These are phyloP conservation scores for Lachancea mirantina DNA, from an alignment of 805 yeast genomes.

Conservation along the genomic window DNA sequence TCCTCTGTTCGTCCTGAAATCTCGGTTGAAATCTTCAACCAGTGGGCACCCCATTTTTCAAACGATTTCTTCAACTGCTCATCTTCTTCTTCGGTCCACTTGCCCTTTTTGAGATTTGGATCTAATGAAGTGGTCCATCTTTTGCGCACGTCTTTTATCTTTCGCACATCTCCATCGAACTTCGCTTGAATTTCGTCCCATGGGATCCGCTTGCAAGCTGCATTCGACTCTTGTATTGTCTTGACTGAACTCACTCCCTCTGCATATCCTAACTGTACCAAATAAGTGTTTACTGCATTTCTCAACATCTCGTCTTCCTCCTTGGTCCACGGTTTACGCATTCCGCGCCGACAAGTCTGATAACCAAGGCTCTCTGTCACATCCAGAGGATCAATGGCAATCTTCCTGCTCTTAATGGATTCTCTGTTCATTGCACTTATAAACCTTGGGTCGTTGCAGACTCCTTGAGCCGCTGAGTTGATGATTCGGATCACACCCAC, in stretches of 20 bases:
- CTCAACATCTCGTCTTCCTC: conserved; percentile 61
- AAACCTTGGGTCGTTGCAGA: too few species aligned
- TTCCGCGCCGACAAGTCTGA: conserved; percentile 58
- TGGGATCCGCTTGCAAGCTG: conserved; percentile 35
- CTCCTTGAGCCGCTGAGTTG: too few species aligned
- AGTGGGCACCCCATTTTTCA: conserved; percentile 63
- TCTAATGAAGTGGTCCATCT: conserved; percentile 83
- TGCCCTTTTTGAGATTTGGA: conserved; percentile 74
- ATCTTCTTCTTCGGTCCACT: conserved; percentile 84
- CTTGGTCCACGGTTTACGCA: conserved; percentile 65
- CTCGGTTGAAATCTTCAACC: conserved; percentile 75
- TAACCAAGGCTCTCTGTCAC: conserved; percentile 69
- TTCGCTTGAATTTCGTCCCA: conserved; percentile 55
- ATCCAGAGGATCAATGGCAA: conserved; percentile 33
- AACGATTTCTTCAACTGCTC: conserved; percentile 54
- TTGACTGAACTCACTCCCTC: conserved; percentile 30
- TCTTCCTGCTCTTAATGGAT: conserved; percentile 4
- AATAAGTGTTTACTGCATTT: conserved; percentile 34
- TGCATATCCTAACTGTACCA: conserved; percentile 30
- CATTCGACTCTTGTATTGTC: conserved; percentile 23
- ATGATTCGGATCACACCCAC: too few species aligned
- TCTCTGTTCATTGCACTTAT: too few species aligned
- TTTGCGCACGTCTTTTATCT: conserved; percentile 77
- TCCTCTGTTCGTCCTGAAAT: conserved; percentile 87
- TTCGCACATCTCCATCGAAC: conserved; percentile 45